phyloP scores from a whole-genome alignment of 2,329 filamentous ascomycete species.

The Trichoderma atroviride region DNA sequence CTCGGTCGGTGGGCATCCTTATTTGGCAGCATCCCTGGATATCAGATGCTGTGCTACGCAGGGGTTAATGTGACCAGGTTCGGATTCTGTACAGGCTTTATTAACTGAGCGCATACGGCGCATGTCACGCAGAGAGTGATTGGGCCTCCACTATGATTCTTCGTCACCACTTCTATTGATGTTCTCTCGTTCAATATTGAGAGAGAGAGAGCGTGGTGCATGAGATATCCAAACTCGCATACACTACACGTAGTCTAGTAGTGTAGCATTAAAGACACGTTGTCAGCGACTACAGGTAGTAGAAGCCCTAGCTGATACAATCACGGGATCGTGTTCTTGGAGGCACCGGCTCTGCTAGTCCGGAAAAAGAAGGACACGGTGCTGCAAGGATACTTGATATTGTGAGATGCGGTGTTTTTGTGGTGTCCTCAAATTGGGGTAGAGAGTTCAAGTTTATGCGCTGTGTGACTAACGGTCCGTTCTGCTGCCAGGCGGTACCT shows the following conservation, averaged over 20 bases:
- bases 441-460: slow-evolving; percentile 3
- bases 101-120: neutral
- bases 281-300: neutral
- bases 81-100: neutral
- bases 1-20: neutral
- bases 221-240: too few relatives aligned
- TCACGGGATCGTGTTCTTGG: slow-evolving; percentile 16
- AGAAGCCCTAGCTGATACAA: neutral
- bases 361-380: slow-evolving; percentile 26
- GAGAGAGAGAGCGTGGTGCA: too few relatives aligned
- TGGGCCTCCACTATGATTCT: neutral
- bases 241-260: neutral
- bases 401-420: slow-evolving; percentile 3
- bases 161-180: neutral
- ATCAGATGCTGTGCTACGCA: neutral
- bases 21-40: neutral
- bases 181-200: neutral
- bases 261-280: neutral
- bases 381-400: neutral
- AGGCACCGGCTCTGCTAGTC: slow-evolving; percentile 14
- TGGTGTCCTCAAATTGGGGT: slow-evolving; percentile 3
- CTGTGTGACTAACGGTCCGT: neutral
- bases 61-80: neutral
- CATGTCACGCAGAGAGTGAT: neutral
- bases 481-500: neutral